phyloP scores from a whole-genome alignment of 2,329 filamentous ascomycete genomes.

The Exophiala dermatitidis region DNA sequence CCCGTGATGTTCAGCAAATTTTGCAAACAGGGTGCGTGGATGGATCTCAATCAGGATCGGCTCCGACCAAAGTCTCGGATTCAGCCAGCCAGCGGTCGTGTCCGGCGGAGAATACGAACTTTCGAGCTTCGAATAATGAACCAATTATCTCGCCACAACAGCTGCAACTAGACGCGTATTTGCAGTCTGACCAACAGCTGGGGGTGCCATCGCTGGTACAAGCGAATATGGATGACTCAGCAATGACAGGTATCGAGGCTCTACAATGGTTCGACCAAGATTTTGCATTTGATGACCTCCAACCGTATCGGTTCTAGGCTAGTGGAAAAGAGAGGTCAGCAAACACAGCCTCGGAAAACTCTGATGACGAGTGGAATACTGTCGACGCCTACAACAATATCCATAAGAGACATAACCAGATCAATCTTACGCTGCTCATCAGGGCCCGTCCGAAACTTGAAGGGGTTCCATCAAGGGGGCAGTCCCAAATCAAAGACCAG shows the following conservation, averaged over 20 bases:
- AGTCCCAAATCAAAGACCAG: too few species aligned
- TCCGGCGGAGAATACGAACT: neutral
- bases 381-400: too few species aligned
- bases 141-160: neutral
- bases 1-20: neutral
- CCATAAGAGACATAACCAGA: too few species aligned
- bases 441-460: too few species aligned
- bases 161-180: neutral
- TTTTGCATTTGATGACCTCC: slow-evolving; percentile 12
- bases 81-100: neutral
- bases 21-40: neutral
- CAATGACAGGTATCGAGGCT: slow-evolving; percentile 16
- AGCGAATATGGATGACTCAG: slow-evolving; percentile 4
- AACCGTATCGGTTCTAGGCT: neutral
- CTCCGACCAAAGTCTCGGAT: neutral
- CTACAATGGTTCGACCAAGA: slow-evolving; percentile 19
- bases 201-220: slow-evolving; percentile 1
- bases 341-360: too few species aligned
- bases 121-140: neutral
- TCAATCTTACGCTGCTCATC: too few species aligned
- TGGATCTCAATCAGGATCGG: neutral
- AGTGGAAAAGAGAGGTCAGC: neutral
- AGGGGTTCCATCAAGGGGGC: too few species aligned
- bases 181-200: neutral
- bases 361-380: too few species aligned